Evolutionary conservation across 2,329 filamentous ascomycete genomes (phyloP).

Genomic region (Diaporthe longicolla): DNA sequence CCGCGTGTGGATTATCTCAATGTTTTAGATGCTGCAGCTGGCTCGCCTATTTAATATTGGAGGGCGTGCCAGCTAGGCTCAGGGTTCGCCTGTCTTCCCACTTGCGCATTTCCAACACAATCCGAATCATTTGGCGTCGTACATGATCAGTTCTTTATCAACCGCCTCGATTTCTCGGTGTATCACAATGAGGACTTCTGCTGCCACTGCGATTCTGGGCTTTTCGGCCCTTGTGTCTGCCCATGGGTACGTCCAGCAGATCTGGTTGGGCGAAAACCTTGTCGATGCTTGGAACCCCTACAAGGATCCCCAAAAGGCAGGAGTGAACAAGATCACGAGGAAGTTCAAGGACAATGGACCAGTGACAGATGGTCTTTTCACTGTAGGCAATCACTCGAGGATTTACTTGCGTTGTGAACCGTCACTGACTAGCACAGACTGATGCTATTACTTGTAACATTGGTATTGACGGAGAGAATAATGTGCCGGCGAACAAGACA

Average conservation of each 20-base stretch:
- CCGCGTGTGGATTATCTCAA: not conserved
- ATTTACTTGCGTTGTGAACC: not conserved
- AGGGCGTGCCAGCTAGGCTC: too few species aligned
- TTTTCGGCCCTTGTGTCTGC: conserved; percentile 2
- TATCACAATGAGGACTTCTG: not conserved
- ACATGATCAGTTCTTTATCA: not conserved
- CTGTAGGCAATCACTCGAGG: not conserved
- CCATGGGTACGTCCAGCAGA: conserved; percentile 12
- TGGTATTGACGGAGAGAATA: conserved; percentile 4
- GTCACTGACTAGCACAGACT: not conserved
- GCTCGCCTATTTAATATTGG: not conserved
- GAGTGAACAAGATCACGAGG: conserved; percentile 14
- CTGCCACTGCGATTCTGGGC: not conserved
- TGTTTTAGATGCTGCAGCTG: not conserved
- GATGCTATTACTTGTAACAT: conserved; percentile 25
- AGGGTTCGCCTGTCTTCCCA: not conserved
- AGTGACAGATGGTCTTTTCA: conserved; percentile 17
- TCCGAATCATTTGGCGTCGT: not conserved
- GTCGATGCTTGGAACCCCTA: conserved; percentile 16
- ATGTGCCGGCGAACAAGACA: conserved; percentile 11
- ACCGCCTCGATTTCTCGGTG: not conserved
- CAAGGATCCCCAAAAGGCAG: conserved; percentile 14
- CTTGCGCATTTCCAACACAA: not conserved
- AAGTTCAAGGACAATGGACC: conserved; percentile 24
- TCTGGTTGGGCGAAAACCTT: conserved; percentile 13